Evolutionary conservation across 352 stramenopile genomes (phyloP).

Genomic region (Phytophthora palmivora): DNA sequence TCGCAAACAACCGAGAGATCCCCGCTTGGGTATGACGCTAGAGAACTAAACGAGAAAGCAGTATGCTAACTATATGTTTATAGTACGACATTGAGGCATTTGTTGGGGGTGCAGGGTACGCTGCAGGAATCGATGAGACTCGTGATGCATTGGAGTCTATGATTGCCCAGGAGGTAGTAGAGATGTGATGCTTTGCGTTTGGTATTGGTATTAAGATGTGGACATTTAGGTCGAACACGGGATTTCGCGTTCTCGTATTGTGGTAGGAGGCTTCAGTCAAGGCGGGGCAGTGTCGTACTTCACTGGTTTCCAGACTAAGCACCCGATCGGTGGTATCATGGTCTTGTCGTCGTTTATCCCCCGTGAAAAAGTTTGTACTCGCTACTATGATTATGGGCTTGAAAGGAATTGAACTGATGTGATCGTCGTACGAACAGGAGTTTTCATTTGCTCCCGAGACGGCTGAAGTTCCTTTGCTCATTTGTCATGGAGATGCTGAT

Average conservation of each 20-base stretch:
- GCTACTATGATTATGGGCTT: not conserved
- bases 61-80: not conserved
- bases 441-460: slow-evolving; percentile 57
- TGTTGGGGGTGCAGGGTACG: slow-evolving; percentile 68
- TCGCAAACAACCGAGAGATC: slow-evolving; percentile 94
- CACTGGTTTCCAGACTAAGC: slow-evolving; percentile 70
- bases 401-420: not conserved
- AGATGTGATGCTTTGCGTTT: not conserved
- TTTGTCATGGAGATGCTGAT: slow-evolving; percentile 75
- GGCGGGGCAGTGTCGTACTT: slow-evolving; percentile 91
- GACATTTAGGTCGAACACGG: slow-evolving; percentile 40
- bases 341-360: slow-evolving; percentile 80
- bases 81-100: slow-evolving; percentile 95
- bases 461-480: slow-evolving; percentile 61
- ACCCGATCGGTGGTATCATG: slow-evolving; percentile 71
- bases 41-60: not conserved
- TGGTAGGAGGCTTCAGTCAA: slow-evolving; percentile 95
- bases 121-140: slow-evolving; percentile 16
- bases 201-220: not conserved
- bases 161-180: slow-evolving; percentile 13
- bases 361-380: slow-evolving; percentile 42
- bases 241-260: slow-evolving; percentile 90
- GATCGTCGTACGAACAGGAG: slow-evolving; percentile 25
- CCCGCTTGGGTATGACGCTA: slow-evolving; percentile 79
- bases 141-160: slow-evolving; percentile 14